These are phyloP conservation scores for Fusarium foetens DNA, from an alignment of 2,329 filamentous ascomycete genomes.

Conservation along the genomic window DNA sequence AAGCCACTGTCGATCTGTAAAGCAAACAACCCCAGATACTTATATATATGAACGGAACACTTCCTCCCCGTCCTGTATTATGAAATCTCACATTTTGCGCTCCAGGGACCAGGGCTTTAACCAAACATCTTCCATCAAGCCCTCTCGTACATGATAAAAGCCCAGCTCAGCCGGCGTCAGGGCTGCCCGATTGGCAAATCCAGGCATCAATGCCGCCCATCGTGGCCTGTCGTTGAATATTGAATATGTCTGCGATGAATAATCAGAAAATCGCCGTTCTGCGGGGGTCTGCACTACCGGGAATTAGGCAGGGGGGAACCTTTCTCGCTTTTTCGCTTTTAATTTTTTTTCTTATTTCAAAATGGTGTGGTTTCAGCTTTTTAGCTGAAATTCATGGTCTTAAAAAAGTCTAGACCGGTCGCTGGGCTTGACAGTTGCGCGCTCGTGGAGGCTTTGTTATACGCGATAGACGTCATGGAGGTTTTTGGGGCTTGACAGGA, in stretches of 20 bases:
- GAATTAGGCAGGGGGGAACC: neutral
- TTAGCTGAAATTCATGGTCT: neutral
- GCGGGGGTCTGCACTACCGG: slow-evolving; percentile 15
- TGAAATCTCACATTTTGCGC: neutral
- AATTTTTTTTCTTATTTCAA: neutral
- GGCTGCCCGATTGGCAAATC: neutral
- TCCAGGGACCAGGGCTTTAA: slow-evolving; percentile 13
- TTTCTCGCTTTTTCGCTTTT: neutral
- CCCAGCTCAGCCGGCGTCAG: neutral
- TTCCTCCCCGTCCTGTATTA: neutral
- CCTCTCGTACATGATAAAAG: slow-evolving; percentile 1
- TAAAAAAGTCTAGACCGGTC: slow-evolving; percentile 22
- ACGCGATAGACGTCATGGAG: slow-evolving; percentile 29
- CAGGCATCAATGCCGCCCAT: slow-evolving; percentile 19
- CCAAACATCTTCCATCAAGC: slow-evolving; percentile 6
- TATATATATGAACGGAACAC: slow-evolving; percentile 11
- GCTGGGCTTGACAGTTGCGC: slow-evolving; percentile 10
- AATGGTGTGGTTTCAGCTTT: slow-evolving; percentile 20
- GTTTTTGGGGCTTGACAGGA: slow-evolving; percentile 6
- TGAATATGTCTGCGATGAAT: slow-evolving; percentile 47
- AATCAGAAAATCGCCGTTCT: slow-evolving; percentile 42
- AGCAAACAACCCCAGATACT: neutral
- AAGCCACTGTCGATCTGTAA: slow-evolving; percentile 7
- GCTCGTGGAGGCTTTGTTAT: neutral
- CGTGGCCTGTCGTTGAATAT: slow-evolving; percentile 30